A percentile compares a stretch with the other conserved stretches of the same genome.
These are phyloP conservation scores for Heliocybe sulcata DNA, from an alignment of 1,284 basidiomycete genomes.

Conservation along the genomic window DNA sequence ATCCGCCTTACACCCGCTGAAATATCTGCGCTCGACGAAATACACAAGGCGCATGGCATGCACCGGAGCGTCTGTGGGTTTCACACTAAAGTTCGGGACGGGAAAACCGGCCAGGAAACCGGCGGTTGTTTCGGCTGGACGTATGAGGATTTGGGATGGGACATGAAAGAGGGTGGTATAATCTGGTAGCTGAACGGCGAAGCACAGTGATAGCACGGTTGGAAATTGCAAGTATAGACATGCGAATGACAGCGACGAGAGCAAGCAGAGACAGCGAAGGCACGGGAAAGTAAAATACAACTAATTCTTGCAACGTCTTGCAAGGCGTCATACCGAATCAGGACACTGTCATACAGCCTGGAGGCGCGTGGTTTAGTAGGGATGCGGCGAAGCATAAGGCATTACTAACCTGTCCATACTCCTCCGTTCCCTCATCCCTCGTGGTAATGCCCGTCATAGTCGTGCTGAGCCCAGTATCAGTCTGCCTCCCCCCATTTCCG, in stretches of 20 bases:
- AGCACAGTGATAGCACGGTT: too few species aligned
- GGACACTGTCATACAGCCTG: too few species aligned
- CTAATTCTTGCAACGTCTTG: too few species aligned
- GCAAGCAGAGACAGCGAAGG: too few species aligned
- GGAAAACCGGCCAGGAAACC: not conserved
- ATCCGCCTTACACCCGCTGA: slow-evolving; percentile 20
- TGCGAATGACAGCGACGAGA: too few species aligned
- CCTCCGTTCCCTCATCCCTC: not conserved
- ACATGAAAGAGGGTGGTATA: slow-evolving; percentile 30
- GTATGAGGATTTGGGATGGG: slow-evolving; percentile 43
- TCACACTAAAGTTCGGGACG: not conserved
- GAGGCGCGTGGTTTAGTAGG: too few species aligned
- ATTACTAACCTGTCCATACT: not conserved
- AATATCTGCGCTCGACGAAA: slow-evolving; percentile 9
- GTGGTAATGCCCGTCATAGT: not conserved
- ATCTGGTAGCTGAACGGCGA: not conserved
- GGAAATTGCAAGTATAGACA: too few species aligned
- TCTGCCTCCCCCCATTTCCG: not conserved
- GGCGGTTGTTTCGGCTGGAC: slow-evolving; percentile 34
- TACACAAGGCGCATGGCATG: slow-evolving; percentile 5
- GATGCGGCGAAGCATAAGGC: not conserved
- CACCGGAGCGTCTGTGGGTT: slow-evolving; percentile 5
- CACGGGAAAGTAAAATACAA: too few species aligned
- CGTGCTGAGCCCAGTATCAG: not conserved
- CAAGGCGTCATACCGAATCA: too few species aligned